Evolutionary conservation across 768 basidiomycete species (phyloP), one percentile per base, ranked within the genome.

Genomic region (Leccinum barrowsii): DNA sequence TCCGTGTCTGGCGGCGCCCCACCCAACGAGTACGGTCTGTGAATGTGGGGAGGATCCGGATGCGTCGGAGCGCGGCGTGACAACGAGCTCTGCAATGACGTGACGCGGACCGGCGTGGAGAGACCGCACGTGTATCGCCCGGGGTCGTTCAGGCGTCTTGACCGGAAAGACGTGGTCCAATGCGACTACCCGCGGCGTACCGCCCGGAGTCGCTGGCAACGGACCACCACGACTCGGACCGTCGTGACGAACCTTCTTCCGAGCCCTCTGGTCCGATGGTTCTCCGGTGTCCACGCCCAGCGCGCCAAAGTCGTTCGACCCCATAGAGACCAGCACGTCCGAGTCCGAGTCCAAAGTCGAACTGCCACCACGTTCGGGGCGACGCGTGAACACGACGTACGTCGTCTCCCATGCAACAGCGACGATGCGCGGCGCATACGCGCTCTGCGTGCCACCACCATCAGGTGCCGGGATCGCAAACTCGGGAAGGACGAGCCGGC

Each of bases 1-100:
- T 4, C 93, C 92, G 65, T 95, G 92, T 32, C 95, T 78, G 13
- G 84, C 81, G 2, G 85, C 77, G 5, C 94, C 95, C 94, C 95
- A 98, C 7, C 94, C 94, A 12, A 79, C 64, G 5, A 87, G 77
- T 12, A 80, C 26, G 48, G 73, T 61, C 52, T 66, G 71, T 17
- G 37, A 19, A 13, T 32, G 19, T 1, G 56, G 52, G 2, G 55
- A 53, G 5, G 60, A 48, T 19, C 2, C 10, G 17, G 60, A 56
- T 21, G 67, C 65, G 52, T 73, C 67, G 2, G 56, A 52, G 22
- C 64, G 48, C 12, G 68, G 59, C 8, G 42, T 44, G 4, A 66
- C 49, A 13, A 69, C 65, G 15, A 90, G 55, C 17, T 78, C 74
- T 5, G 69, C 79, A 37, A 44, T 12, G 19, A 44, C 5, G 66